Conservation (phyloP, 2,329 filamentous ascomycete species). For the Cercospora berteroae region DNA sequence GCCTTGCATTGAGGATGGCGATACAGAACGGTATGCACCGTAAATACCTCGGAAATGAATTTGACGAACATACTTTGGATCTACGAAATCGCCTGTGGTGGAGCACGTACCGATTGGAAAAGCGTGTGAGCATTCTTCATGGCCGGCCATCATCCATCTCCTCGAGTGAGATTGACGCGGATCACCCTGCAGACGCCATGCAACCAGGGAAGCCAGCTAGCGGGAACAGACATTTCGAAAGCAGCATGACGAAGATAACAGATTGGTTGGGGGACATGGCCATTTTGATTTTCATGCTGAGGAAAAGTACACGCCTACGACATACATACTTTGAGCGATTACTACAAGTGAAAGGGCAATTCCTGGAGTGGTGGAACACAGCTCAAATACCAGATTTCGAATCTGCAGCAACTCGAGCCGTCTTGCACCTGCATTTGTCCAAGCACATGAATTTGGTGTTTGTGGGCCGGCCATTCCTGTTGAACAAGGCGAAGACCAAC, state of each 20-base stretch:
- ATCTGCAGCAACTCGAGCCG: conserved; percentile 8
- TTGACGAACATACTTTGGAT: conserved; percentile 48
- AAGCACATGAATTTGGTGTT: conserved; percentile 21
- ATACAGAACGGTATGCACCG: conserved; percentile 63
- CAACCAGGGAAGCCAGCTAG: not conserved
- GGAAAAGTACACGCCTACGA: conserved; percentile 16
- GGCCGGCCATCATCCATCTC: conserved; percentile 56
- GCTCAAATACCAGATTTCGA: conserved; percentile 6
- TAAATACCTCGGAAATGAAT: conserved; percentile 39
- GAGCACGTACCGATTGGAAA: conserved; percentile 45
- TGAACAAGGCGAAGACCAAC: conserved; percentile 10
- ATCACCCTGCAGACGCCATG: conserved; percentile 44
- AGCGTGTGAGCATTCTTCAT: conserved; percentile 58
- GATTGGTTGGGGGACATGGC: conserved; percentile 22
- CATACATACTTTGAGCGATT: conserved; percentile 21
- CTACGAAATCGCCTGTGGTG: conserved; percentile 23
- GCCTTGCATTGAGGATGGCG: conserved; percentile 56
- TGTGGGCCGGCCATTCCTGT: conserved; percentile 23
- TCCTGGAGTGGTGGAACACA: conserved; percentile 17
- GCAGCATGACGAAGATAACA: conserved; percentile 18
- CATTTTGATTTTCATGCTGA: conserved; percentile 18
- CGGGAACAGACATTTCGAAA: conserved; percentile 14
- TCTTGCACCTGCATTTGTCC: conserved; percentile 18
- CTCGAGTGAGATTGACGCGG: conserved; percentile 54
- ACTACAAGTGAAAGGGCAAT: conserved; percentile 16